Evolutionary conservation across 352 stramenopile species (phyloP), one percentile per base, ranked within the genome.

Genomic region (Phytophthora fragariaefolia): DNA sequence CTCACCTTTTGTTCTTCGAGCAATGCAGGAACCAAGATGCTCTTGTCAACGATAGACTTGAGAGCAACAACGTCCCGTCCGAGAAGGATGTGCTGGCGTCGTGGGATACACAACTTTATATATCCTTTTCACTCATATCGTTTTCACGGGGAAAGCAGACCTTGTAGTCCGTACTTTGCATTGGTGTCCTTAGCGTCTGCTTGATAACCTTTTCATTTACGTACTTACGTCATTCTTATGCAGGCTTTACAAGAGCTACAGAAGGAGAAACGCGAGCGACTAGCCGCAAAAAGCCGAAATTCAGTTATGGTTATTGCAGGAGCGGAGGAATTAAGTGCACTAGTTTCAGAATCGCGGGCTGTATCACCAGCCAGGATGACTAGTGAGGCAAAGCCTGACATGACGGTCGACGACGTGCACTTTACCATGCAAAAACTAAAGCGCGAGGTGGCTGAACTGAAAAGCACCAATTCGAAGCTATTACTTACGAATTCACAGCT

Each of bases 351-450:
- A 30, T 40, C 55, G 42, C 54, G 48, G 42, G 55, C 38, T 12
- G 30, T 18, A 20, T 70, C 52, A 27, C 63, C 69, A 6, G 59
- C 38, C 3, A 56, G 45, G 18, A 13, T 8, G 8, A 54, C 8
- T 10, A 63, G 22, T 17, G 58, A 59, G 7, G 1, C 18, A 17
- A 62, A 66, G 32, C 23, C 27, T 20, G 63, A 57, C 1, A 67
- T 64, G 20, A 32, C 68, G 36, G 52, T 83, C 8, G 86, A 95
- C 42, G 86, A 95, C 45, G 71, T 74, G 20, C 86, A 86, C 6
- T 77, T 95, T 47, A 63, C 74, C 22, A 77, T 89, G 57, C 86
- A 95, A 74, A 95, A 91, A 58, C 73, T 95, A 6, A 83, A 87
- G 26, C 77, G 86, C 12, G 86, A 95, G 58, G 51, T 92, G 20